Evolutionary conservation across 129 eudicot genomes (phyloP), one percentile per base, ranked within the genome.

Genomic region (Rutidosis leptorrhynchoides): DNA sequence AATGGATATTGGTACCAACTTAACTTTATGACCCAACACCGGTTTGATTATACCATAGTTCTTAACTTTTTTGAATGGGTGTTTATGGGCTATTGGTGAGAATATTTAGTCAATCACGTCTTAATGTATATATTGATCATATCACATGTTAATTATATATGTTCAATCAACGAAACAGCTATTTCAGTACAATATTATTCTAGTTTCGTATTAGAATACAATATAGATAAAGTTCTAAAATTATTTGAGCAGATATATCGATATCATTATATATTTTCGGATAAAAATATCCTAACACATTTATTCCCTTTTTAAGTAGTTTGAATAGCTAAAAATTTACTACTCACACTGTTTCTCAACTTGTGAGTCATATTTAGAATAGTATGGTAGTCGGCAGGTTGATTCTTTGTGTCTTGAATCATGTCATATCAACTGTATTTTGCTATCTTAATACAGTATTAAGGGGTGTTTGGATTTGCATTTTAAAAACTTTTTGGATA

Each of bases 371-470:
- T 8, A 12, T 33, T 33, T 8, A 9, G 11, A 1, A 8, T 33
- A 9, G 37, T 35, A 32, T 27, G 51, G 55, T 68, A 55, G 27
- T 69, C 56, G 56, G 56, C 30, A 25, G 16, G 66, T 57, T 43
- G 57, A 69, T 42, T 40, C 25, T 37, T 37, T 17, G 33, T 55
- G 55, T 68, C 73, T 22, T 35, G 43, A 69, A 35, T 40, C 28
- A 56, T 57, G 59, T 55, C 56, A 37, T 53, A 57, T 69, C 66
- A 69, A 40, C 58, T 42, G 43, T n/a, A n/a, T n/a, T n/a, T 58
- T 69, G 57, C 45, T 17, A 27, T 19, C 16, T 69, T 21, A 5
- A 7, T 35, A 2, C 40, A 52, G 27, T 24, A 35, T 54, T 33
- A 11, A 69, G 25, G 28, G 1, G 19, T 8, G 45, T 5, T 59